Base-by-base conservation (phyloP, 495 filamentous ascomycete species). In the Platismatia glauca region DNA sequence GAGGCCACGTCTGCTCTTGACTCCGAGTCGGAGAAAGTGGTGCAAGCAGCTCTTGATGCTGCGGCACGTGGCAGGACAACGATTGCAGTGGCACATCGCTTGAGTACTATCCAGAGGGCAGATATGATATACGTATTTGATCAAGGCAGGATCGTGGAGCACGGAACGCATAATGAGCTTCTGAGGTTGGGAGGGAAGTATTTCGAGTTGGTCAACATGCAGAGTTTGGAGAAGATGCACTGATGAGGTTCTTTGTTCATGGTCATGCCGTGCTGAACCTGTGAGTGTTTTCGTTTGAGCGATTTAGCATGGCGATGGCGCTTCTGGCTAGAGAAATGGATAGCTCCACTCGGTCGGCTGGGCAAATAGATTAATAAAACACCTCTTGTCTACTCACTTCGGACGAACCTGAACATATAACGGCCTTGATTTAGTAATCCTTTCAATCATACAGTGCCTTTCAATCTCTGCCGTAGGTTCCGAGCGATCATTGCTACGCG, bases 81-180 rank as follows among this genome's bases (percentile, higher is more conserved):
- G 3, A 86, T 92, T 59, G 87, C 88, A 2, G 88, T 92, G 2
- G 89, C 89, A 27, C 89, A 92, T 71, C 81, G 88, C 33, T 72
- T 92, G 24, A 87, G 83, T 62, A 90, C 89, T 1, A 89, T 92
- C 59, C 88, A 91, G 72, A 88, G 89, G 62, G 89, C 89, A 16
- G 89, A 92, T 70, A 71, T 89, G 56, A 94, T 93, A 66, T 92
- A 90, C 60, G 89, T 94, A 48, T 86, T 94, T 69, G 88, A 91
- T 66, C 82, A 84, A 62, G 89, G 89, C 38, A 78, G 76, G 60
- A 81, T 94, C 52, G 82, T 89, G 1, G 89, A 94, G 73, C 75
- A 80, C 55, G 89, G 89, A 35, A 89, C 81, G 7, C 89, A 94
- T 72, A 68, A 74, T 15, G 85, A 87, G 64, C 70, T 94, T 67